Conservation (phyloP, 257 asterid genomes). For the Salvia rosmarinus region DNA sequence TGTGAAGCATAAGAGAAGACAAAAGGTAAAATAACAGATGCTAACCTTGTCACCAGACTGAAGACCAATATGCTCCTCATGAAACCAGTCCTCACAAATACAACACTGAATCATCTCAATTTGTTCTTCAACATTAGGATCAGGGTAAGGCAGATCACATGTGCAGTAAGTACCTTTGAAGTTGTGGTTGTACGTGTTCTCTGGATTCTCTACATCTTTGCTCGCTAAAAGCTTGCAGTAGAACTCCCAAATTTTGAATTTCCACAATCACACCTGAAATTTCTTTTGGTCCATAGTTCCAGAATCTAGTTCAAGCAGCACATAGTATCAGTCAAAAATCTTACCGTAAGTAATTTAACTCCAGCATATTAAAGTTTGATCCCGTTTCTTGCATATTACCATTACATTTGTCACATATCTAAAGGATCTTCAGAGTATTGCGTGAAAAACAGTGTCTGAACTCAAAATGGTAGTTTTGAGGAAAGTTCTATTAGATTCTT, state of each 20-base stretch:
- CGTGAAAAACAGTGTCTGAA: not conserved
- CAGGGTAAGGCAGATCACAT: constrained; percentile 88
- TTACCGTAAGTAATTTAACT: constrained; percentile 12
- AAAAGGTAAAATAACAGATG: not conserved
- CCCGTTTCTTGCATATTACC: not conserved
- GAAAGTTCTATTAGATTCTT: not conserved
- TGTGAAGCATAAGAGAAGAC: not conserved
- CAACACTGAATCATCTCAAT: constrained; percentile 95
- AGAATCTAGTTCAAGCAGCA: constrained; percentile 61
- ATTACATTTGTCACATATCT: not conserved
- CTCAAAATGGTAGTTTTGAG: not conserved
- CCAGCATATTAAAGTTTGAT: not conserved
- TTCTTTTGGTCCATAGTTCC: constrained; percentile 98
- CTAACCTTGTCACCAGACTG: constrained; percentile 69
- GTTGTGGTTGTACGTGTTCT: constrained; percentile 80
- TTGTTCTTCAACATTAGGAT: constrained; percentile 92
- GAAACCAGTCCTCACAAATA: constrained; percentile 98
- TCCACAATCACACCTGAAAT: constrained; percentile 97
- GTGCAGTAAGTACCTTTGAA: constrained; percentile 95
- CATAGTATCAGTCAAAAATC: constrained; percentile 13
- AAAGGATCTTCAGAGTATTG: not conserved
- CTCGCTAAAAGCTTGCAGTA: constrained; percentile 83
- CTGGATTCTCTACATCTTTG: constrained; percentile 77
- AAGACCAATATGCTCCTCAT: constrained; percentile 91
- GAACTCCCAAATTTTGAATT: constrained; percentile 90